Conservation (phyloP, 2,329 filamentous ascomycete species). For the Talaromyces islandicus region DNA sequence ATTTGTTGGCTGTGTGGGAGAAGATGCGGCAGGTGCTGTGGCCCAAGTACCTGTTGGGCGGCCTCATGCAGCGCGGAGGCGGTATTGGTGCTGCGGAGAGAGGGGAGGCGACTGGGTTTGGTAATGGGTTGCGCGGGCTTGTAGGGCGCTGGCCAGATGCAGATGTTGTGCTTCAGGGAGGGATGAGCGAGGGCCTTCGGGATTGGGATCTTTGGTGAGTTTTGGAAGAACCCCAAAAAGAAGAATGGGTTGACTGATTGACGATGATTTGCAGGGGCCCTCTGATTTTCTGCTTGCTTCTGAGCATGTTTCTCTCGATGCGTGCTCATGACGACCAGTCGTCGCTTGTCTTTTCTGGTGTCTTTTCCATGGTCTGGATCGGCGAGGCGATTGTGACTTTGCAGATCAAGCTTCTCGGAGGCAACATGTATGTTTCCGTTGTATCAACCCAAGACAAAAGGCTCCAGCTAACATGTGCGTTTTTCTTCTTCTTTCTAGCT, state of each 20-base stretch:
- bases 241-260: background rate
- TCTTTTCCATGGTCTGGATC: conserved; percentile 96
- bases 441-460: conserved; percentile 2
- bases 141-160: conserved; percentile 63
- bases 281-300: conserved; percentile 82
- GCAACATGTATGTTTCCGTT: conserved; percentile 79
- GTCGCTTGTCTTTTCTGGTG: conserved; percentile 85
- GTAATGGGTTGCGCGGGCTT: conserved; percentile 47
- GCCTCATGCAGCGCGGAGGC: conserved; percentile 55
- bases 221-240: background rate
- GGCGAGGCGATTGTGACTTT: conserved; percentile 95
- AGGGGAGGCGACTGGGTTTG: conserved; percentile 44
- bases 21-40: conserved; percentile 98
- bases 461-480: background rate
- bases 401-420: conserved; percentile 93
- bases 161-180: conserved; percentile 59
- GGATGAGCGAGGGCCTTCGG: conserved; percentile 80
- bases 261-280: conserved; percentile 66
- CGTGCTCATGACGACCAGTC: conserved; percentile 73
- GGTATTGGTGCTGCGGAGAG: conserved; percentile 50
- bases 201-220: conserved; percentile 91
- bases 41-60: conserved; percentile 82
- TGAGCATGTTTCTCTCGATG: conserved; percentile 83
- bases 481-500: conserved; percentile 63
- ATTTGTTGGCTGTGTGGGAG: conserved; percentile 88